Evolutionary conservation across 768 basidiomycete genomes (phyloP), one percentile per base, ranked within the genome.

Genomic region (Galerina marginata): DNA sequence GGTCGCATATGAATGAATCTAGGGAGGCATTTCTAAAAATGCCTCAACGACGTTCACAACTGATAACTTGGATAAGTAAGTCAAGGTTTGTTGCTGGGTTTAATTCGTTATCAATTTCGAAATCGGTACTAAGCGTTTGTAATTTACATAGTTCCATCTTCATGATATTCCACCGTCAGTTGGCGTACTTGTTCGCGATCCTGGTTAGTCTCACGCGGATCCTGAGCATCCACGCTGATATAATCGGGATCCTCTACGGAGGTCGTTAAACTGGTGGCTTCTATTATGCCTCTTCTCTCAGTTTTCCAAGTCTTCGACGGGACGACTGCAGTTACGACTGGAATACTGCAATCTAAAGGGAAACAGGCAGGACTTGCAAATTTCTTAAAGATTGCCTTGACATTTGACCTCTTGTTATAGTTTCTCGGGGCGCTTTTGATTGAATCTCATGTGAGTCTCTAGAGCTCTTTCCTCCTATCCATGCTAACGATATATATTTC

Each of bases 251-350:
- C 37, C 1, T 15, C 54, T 43, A 49, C 72, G 77, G 88, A 84
- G 72, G 83, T 86, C 4, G 84, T 90, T 12, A 48, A 59, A 1
- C 73, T 88, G 6, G 89, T 93, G 11, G 87, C 92, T 0, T 74
- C 79, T 2, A 88, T 95, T 56, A 70, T 95, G 12, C 92, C 92
- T 0, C 77, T 92, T 7, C 86, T 96, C 4, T 86, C 89, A 7
- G 76, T 91, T 25, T 91, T 89, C 79, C 91, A 97, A 73, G 86
- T 96, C 3, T 90, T 95, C 58, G 96, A 99, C 66, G 93, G 89
- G 0, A 79, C 86, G 10, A 71, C 82, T 2, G 87, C 83, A 0
- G 84, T 95, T 5, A 81, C 86, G 0, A 83, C 81, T 6, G 95
- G 95, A 2, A 85, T 97, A 61, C 80, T 99, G 55, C 83, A 96